These are phyloP conservation scores for Alternaria atra DNA, from an alignment of 2,329 filamentous ascomycete species.

Conservation along the genomic window DNA sequence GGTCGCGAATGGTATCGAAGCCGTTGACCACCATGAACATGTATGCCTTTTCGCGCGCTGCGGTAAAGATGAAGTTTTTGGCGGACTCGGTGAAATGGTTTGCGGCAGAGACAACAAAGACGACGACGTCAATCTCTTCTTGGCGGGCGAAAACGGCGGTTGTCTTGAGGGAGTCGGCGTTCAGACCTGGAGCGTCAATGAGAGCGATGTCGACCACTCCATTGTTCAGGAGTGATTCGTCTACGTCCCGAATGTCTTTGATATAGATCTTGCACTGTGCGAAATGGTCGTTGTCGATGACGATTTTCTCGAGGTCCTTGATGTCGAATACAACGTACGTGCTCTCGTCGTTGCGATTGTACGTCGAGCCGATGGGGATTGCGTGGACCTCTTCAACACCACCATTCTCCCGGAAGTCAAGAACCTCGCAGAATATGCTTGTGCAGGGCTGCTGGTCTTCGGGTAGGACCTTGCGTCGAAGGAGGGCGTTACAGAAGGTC, in stretches of 20 bases:
- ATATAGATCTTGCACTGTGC: slow-evolving; percentile 98
- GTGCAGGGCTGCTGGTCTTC: slow-evolving; percentile 99
- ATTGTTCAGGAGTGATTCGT: slow-evolving; percentile 95
- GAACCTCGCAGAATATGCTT: slow-evolving; percentile 96
- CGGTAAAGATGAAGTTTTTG: slow-evolving; percentile 97
- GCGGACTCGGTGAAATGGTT: slow-evolving; percentile 98
- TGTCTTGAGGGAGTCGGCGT: slow-evolving; percentile 95
- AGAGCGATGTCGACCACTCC: slow-evolving; percentile 97
- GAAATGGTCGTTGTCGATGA: slow-evolving; percentile 86
- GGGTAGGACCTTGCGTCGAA: slow-evolving; percentile 89
- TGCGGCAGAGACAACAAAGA: slow-evolving; percentile 96
- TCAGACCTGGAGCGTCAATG: slow-evolving; percentile 94
- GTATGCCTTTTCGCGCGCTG: slow-evolving; percentile 95
- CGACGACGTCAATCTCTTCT: slow-evolving; percentile 98
- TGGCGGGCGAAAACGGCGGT: slow-evolving; percentile 96
- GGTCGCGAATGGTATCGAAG: slow-evolving; percentile 92
- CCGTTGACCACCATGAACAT: slow-evolving; percentile 99
- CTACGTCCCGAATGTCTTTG: slow-evolving; percentile 85
- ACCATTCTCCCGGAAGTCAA: slow-evolving; percentile 90
- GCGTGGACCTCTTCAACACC: slow-evolving; percentile 95
- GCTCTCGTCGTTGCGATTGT: slow-evolving; percentile 89
- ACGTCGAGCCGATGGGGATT: slow-evolving; percentile 80
- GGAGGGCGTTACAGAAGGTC: slow-evolving; percentile 96
- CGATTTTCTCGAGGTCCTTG: slow-evolving; percentile 83
- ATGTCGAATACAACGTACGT: slow-evolving; percentile 90